phyloP scores from a whole-genome alignment of 441 rosid species.

The Gossypium armourianum region DNA sequence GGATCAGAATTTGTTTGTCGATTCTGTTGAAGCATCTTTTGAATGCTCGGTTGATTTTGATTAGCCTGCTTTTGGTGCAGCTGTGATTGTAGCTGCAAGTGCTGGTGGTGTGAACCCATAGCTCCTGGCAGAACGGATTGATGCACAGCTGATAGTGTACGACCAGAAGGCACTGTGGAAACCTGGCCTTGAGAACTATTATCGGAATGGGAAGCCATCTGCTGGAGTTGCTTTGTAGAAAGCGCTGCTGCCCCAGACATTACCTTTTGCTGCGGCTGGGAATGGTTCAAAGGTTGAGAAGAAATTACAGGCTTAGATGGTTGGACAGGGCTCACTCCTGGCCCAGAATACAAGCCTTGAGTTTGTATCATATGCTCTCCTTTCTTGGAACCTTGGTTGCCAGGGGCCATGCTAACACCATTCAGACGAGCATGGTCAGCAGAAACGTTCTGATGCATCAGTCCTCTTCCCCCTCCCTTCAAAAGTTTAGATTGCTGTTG shows the following conservation, averaged over 20 bases:
- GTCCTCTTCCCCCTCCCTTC: conserved; percentile 76
- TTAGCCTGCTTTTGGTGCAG: conserved; percentile 54
- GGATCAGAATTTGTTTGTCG: conserved; percentile 39
- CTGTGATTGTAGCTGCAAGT: conserved; percentile 36
- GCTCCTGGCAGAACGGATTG: conserved; percentile 40
- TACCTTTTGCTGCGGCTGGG: conserved; percentile 44
- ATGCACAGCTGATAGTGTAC: conserved; percentile 29
- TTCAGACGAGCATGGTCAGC: conserved; percentile 63
- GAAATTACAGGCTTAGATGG: conserved; percentile 51
- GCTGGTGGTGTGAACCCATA: conserved; percentile 53
- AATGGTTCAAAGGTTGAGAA: conserved; percentile 45
- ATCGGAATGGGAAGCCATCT: conserved; percentile 50
- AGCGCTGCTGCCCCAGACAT: conserved; percentile 37
- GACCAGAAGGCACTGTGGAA: conserved; percentile 38
- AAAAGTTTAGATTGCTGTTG: conserved; percentile 58
- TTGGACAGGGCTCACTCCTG: conserved; percentile 41
- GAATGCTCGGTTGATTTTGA: conserved; percentile 40
- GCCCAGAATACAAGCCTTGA: conserved; percentile 49
- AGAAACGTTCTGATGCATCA: conserved; percentile 46
- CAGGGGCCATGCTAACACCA: conserved; percentile 48
- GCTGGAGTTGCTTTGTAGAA: conserved; percentile 42
- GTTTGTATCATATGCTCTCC: conserved; percentile 60
- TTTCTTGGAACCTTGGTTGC: conserved; percentile 54
- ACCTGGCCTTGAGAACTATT: conserved; percentile 48
- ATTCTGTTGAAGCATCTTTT: conserved; percentile 56